These are phyloP conservation scores for Tulasnella sp. DNA, from an alignment of 768 basidiomycete genomes.

Conservation along the genomic window DNA sequence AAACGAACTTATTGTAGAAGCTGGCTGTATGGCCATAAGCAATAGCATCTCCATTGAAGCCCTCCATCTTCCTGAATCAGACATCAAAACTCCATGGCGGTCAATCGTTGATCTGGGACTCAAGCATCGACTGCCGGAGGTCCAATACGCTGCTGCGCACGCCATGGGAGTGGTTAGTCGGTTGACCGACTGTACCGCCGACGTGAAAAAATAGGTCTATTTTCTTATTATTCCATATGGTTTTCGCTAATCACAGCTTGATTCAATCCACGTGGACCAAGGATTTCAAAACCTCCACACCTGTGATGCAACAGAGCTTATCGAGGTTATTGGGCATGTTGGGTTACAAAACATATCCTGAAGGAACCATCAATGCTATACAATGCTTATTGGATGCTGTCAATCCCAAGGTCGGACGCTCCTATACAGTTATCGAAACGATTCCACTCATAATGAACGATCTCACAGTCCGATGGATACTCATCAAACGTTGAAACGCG, in stretches of 20 bases:
- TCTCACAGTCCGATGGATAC: conserved; percentile 26
- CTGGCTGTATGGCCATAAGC: conserved; percentile 60
- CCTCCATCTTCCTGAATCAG: conserved; percentile 25
- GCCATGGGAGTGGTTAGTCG: conserved; percentile 59
- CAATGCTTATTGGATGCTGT: conserved; percentile 48
- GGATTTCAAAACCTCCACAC: conserved; percentile 42
- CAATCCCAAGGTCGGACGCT: conserved; percentile 43
- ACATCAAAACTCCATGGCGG: conserved; percentile 44
- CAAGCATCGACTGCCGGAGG: conserved; percentile 46
- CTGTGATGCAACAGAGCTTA: conserved; percentile 56
- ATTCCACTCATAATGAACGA: conserved; percentile 13
- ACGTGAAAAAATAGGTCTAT: conserved; percentile 62
- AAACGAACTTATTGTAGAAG: conserved; percentile 57
- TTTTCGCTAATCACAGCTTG: neutral
- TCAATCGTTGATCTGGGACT: conserved; percentile 57
- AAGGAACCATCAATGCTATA: conserved; percentile 42
- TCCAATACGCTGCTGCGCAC: conserved; percentile 65
- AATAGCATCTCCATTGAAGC: conserved; percentile 48
- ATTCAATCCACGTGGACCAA: conserved; percentile 24
- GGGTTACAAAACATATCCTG: conserved; percentile 45
- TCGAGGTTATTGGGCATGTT: conserved; percentile 55
- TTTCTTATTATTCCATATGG: conserved; percentile 15
- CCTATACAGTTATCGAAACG: too few relatives aligned
- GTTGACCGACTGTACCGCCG: conserved; percentile 47
- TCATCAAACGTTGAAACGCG: conserved; percentile 42